These are phyloP conservation scores for Apiospora arundinis DNA, from an alignment of 2,329 filamentous ascomycete species.

Conservation along the genomic window DNA sequence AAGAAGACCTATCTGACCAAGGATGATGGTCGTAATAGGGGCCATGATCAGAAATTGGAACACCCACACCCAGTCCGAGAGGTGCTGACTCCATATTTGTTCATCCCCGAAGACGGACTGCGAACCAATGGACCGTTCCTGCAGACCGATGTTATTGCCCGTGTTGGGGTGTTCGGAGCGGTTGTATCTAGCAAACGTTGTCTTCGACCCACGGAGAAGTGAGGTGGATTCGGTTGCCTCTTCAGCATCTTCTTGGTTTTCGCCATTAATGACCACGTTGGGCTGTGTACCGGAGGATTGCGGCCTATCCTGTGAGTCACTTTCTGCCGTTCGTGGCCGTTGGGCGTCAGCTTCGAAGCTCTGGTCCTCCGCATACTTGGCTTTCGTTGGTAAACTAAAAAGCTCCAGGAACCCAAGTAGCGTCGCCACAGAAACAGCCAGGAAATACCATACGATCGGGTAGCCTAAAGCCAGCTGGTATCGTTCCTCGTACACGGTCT, in stretches of 20 bases:
- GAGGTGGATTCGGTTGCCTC: slow-evolving; percentile 60
- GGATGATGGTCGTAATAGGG: slow-evolving; percentile 77
- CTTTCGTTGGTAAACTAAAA: slow-evolving; percentile 74
- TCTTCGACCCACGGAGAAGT: slow-evolving; percentile 50
- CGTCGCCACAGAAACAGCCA: slow-evolving; percentile 73
- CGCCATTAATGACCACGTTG: slow-evolving; percentile 32
- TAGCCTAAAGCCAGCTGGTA: slow-evolving; percentile 58
- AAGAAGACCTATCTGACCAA: slow-evolving; percentile 78
- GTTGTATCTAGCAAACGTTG: slow-evolving; percentile 45
- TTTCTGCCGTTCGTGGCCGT: slow-evolving; percentile 54
- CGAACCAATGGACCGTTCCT: slow-evolving; percentile 39
- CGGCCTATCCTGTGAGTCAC: slow-evolving; percentile 37
- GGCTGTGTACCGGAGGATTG: slow-evolving; percentile 30
- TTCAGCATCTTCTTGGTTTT: slow-evolving; percentile 43
- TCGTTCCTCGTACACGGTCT: slow-evolving; percentile 69
- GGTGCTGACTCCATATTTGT: slow-evolving; percentile 81
- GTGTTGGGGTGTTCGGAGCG: slow-evolving; percentile 54
- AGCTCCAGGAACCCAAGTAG: slow-evolving; percentile 79
- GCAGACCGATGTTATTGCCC: slow-evolving; percentile 51
- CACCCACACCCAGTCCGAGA: slow-evolving; percentile 88
- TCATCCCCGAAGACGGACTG: slow-evolving; percentile 56
- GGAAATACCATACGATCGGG: slow-evolving; percentile 77
- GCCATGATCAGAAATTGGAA: slow-evolving; percentile 82
- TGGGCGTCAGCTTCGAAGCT: slow-evolving; percentile 36
- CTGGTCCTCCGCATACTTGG: slow-evolving; percentile 59